Evolutionary conservation across 2,329 filamentous ascomycete species (phyloP), one percentile per base, ranked within the genome.

Genomic region (Epichloe amarillans): DNA sequence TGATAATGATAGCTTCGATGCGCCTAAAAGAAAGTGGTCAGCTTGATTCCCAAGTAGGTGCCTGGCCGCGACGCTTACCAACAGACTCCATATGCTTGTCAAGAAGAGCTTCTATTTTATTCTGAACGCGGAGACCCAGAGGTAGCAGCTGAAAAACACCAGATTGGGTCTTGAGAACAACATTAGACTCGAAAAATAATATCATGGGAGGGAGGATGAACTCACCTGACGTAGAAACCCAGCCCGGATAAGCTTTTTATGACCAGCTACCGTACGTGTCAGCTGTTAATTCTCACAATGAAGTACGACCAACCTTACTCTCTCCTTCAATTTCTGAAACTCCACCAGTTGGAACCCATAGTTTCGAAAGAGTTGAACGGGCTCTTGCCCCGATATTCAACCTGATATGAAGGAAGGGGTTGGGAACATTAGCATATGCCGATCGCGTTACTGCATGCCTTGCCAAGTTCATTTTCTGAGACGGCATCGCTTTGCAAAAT

Each of bases 61-160:
- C 17, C 38, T 30, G 40, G 41, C 12, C 35, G 33, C 5, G 47
- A 37, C 21, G 54, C 60, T 62, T 54, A 85, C 85, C 84, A 57
- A 93, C 68, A 36, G 75, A 77, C 49, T 73, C 72, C 93, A 98
- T 98, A 63, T 96, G 82, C 62, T 85, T 87, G 63, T 96, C 90
- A 57, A 98, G 84, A 11, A 97, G 70, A 11, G 70, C 70, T 62
- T 96, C 89, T 33, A 97, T 72, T 66, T 97, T 98, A 48, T 88
- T 79, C 61, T 95, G 89, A 0, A 97, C 88, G 30, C 88, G 79
- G 33, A 88, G 74, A 0, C 93, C 93, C 0, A 98, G 70, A 0
- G 93, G 93, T 1, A 98, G 75, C 62, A 95, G 76, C 61, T 98
- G 93, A 60, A 96, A 98, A 37, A 97, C 81, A 30, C 93, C 93